These are phyloP conservation scores for Pezizomycotina sp. DNA, from an alignment of 2,329 filamentous ascomycete species.

Conservation along the genomic window DNA sequence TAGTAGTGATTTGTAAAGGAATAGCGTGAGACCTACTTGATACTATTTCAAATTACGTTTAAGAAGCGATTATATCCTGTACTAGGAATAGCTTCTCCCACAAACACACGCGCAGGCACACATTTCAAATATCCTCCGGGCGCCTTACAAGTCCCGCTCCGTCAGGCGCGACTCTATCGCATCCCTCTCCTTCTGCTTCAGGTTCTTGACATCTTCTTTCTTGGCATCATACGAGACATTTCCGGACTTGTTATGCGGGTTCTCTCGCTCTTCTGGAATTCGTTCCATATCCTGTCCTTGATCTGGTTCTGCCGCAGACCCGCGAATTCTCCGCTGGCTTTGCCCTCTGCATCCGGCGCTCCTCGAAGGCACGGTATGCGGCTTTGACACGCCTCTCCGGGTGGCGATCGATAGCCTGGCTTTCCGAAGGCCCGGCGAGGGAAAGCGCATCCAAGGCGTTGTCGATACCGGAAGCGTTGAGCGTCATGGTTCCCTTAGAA, in stretches of 20 bases:
- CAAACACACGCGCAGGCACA: too few relatives aligned
- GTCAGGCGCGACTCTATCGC: constrained; percentile 59
- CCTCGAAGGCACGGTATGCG: constrained; percentile 68
- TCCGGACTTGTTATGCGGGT: constrained; percentile 74
- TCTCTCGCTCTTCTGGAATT: constrained; percentile 93
- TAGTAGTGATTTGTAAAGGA: too few relatives aligned
- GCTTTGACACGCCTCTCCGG: constrained; percentile 78
- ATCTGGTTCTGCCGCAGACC: constrained; percentile 70
- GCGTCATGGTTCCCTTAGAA: constrained; percentile 23
- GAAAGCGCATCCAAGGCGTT: constrained; percentile 79
- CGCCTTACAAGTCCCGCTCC: constrained; percentile 18
- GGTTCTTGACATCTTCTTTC: constrained; percentile 54
- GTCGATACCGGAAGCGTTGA: constrained; percentile 80
- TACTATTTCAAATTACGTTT: too few relatives aligned
- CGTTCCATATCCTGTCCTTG: constrained; percentile 67
- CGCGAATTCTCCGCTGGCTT: constrained; percentile 53
- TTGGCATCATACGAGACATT: constrained; percentile 58
- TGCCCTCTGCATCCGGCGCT: constrained; percentile 71
- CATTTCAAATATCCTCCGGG: too few relatives aligned
- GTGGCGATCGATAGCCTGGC: constrained; percentile 65
- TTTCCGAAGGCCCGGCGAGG: constrained; percentile 41
- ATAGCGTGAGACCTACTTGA: too few relatives aligned
- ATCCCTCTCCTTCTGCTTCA: constrained; percentile 48
- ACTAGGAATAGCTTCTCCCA: too few relatives aligned
- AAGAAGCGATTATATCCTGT: too few relatives aligned